Conservation (phyloP, 768 basidiomycete genomes). For the Pulveroboletus ravenelii region DNA sequence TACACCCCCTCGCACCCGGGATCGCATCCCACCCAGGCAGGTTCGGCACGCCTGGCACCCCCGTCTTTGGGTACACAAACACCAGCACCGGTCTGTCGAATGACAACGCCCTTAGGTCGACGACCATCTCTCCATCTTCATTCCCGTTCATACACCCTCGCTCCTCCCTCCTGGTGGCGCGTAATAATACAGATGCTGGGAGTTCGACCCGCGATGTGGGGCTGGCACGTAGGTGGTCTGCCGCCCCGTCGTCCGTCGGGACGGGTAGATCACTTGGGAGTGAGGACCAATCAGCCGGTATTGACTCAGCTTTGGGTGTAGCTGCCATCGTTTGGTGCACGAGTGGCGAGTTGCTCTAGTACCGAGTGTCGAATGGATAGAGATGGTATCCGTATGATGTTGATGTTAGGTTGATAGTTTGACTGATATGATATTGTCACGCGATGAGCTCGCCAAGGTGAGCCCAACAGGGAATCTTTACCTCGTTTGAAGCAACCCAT, state of each 20-base stretch:
- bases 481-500: no score
- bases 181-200: slow-evolving; percentile 5
- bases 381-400: not conserved
- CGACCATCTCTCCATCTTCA: not conserved
- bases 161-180: not conserved
- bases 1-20: slow-evolving; percentile 21
- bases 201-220: not conserved
- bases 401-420: not conserved
- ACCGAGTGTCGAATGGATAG: not conserved
- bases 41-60: slow-evolving; percentile 12
- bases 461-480: no score
- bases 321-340: not conserved
- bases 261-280: slow-evolving; percentile 13
- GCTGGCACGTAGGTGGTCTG: slow-evolving; percentile 7
- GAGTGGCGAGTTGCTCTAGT: no score
- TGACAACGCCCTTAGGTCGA: slow-evolving; percentile 14
- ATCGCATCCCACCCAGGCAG: slow-evolving; percentile 21
- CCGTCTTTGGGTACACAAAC: slow-evolving; percentile 23
- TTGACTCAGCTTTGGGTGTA: not conserved
- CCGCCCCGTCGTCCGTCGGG: slow-evolving; percentile 10
- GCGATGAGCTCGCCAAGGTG: not conserved
- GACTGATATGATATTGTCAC: not conserved
- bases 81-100: slow-evolving; percentile 17
- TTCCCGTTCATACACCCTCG: no score
- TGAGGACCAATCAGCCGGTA: slow-evolving; percentile 7